Evolutionary conservation across 768 basidiomycete species (phyloP), one percentile per base, ranked within the genome.

Genomic region (Boletus subcaerulescens): DNA sequence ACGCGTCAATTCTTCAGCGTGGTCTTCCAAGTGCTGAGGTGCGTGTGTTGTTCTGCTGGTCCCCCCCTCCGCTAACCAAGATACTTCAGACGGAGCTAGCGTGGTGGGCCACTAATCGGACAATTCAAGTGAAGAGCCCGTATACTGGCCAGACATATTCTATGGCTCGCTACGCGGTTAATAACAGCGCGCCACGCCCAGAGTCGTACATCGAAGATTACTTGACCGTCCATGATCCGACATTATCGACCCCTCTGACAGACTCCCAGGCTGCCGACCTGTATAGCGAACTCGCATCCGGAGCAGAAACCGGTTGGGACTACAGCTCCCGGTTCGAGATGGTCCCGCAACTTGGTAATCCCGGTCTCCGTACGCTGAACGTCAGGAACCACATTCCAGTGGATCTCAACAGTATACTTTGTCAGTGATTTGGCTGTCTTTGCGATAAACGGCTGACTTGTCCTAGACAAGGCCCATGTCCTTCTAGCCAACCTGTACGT

Each of bases 1-100:
- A 97, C 70, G 83, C 74, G 1, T 68, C 77, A n/a, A 89, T 97
- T 56, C 79, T 98, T 26, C 65, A 66, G 14, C 83, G 92, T 31
- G 95, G 89, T 3, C 74, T 98, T n/a, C 90, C 92, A 52, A 73
- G 93, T 26, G 89, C 90, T 5, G 91, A 94, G 73, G 87, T 86
- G 56, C 7, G 75, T 60, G 6, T 31, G 35, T n/a, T 24, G 22
- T 24, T 18, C 4, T 38, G 22, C 12, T n/a, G 24, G 9, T 44
- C 10, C 36, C 10, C 36, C 3, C 12, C 49, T 14, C 15, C 22
- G 20, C 15, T 46, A 3, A 50, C 24, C 15, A 26, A 56, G 4
- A 10, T 35, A 26, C 13, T 20, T 40, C 54, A 91, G 89, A 79
- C 77, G 65, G 94, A 98, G 69, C 76, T 97, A 39, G 67, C 74